Evolutionary conservation across 352 stramenopile genomes (phyloP), one percentile per base, ranked within the genome.

Genomic region (Phytophthora pisi): DNA sequence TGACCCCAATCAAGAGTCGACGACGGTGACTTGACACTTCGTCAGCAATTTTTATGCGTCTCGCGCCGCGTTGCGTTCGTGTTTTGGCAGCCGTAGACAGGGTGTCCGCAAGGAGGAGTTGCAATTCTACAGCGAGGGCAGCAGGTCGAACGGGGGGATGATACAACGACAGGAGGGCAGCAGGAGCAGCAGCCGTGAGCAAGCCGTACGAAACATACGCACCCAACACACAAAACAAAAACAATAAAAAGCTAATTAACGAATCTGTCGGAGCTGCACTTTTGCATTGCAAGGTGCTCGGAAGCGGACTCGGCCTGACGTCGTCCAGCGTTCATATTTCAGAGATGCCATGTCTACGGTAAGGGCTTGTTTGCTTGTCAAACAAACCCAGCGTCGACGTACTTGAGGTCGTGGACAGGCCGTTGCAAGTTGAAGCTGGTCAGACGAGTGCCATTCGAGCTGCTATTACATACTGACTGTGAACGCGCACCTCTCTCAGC

Each of bases 181-280:
- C 28, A 18, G 49, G 24, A 40, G 51, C 50, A 66, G 49, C 53
- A 74, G 55, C 61, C n/a, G 11, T 8, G 47, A 64, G 43, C 53
- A 64, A 57, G 42, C 23, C 43, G 60, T 52, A 20, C 24, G 52
- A 51, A 55, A 51, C 16, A 57, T 16, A 11, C 36, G 46, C 51
- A 62, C 51, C 51, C 23, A 49, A 69, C 51, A 61, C 54, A 59
- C 31, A 64, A 56, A 50, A n/a, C 60, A 20, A 36, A 65, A 74
- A 60, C 52, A 64, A 67, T 67, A 74, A 74, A 74, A 70, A 74
- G 20, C 50, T 74, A 74, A 74, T 74, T 70, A 74, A 63, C 61
- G 34, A 61, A 56, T 52, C 50, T 58, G 52, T 56, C 45, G 47
- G 51, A 54, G 50, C 57, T 70, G 28, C 50, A 58, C 51, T 57